Evolutionary conservation across 495 filamentous ascomycete genomes (phyloP), one percentile per base, ranked within the genome.

Genomic region (Glonium stellatum): DNA sequence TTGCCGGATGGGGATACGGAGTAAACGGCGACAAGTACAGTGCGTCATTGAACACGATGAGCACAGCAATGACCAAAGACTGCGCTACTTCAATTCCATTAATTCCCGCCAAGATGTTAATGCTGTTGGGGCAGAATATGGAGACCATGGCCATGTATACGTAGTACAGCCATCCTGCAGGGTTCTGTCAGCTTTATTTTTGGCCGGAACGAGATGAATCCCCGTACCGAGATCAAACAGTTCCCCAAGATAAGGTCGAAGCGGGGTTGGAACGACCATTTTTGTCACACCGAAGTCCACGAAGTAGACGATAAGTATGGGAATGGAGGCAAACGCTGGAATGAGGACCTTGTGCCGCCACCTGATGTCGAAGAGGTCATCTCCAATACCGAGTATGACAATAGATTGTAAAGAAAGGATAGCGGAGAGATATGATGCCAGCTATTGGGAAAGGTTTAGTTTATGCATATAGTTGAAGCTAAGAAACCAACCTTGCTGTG

Each of bases 281-380:
- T 90, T 85, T 15, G 93, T 99, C 59, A 99, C 91, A 51, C 91
- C 93, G 70, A 97, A 97, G 73, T 97, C 92, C 68, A 97, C 90
- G 71, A 96, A 95, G 75, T 99, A 99, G 58, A 99, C 89, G 54
- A 95, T 87, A 4, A 99, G 85, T 75, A 99, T 86, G 0, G 93
- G 93, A 59, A 97, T 90, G 27, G 91, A 83, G 37, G 91, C 90
- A 67, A 99, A 89, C 15, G 89, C 95, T 4, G 93, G 93, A 62
- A 99, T 96, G 73, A 97, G 84, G 69, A 97, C 84, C 74, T 99
- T 99, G 78, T 99, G 95, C 53, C 93, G 85, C 93, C 93, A 99
- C 67, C 95, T 85, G 66, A 99, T 95, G 72, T 99, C 93, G 74
- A 99, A 95, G 13, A 97, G 81, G 72, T 99, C 93, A 72, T 99